Percentiles rank a stretch among this genome's conserved stretches.
phyloP scores from a whole-genome alignment of 306 rosid species.

The Sesbania bispinosa region DNA sequence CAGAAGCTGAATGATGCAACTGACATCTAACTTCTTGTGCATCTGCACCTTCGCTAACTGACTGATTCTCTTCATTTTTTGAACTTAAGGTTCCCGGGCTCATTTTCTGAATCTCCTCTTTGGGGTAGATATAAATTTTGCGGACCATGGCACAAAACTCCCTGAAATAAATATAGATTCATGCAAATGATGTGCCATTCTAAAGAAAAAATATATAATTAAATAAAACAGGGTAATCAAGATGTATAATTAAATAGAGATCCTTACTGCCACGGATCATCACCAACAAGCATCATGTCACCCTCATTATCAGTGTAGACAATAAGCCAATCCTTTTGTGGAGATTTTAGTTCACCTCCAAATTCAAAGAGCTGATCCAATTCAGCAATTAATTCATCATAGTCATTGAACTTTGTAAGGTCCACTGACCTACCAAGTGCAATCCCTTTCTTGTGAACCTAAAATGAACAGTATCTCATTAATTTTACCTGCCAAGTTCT shows the following conservation, averaged over 20 bases:
- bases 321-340: constrained; percentile 74
- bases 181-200: not conserved
- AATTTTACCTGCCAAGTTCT: not conserved
- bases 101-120: constrained; percentile 96
- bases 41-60: constrained; percentile 46
- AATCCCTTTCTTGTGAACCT: constrained; percentile 99
- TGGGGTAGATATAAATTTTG: constrained; percentile 81
- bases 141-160: constrained; percentile 94
- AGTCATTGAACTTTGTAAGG: constrained; percentile 75
- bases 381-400: constrained; percentile 71
- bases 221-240: not conserved
- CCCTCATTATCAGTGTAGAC: constrained; percentile 91
- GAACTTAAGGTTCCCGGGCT: constrained; percentile 62
- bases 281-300: constrained; percentile 99
- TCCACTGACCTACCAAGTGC: constrained; percentile 97
- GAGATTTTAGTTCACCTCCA: constrained; percentile 70
- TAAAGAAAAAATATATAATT: not conserved
- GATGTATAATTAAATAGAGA: not conserved
- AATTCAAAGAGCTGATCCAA: constrained; percentile 80
- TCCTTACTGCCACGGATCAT: constrained; percentile 99
- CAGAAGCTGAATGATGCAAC: constrained; percentile 31
- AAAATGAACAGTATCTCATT: constrained; percentile 27
- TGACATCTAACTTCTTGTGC: constrained; percentile 47
- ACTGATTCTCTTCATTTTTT: constrained; percentile 55
- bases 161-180: constrained; percentile 37